phyloP scores from a whole-genome alignment of 2,329 filamentous ascomycete genomes.

The Penicillium psychrosexuale region DNA sequence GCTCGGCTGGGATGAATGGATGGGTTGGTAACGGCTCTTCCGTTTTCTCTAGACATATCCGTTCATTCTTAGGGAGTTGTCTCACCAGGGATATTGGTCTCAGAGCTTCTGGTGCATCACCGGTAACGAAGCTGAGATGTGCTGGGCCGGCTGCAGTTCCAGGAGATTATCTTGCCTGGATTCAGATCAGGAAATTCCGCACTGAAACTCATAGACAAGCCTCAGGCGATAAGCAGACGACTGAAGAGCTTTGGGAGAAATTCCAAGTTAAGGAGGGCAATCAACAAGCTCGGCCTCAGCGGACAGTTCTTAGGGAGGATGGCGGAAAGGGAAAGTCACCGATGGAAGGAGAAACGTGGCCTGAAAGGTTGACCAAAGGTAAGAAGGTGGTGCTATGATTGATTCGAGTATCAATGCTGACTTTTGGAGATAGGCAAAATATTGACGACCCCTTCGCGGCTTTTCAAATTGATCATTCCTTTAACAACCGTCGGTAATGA shows the following conservation, averaged over 20 bases:
- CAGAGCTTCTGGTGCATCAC: background rate
- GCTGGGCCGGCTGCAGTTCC: background rate
- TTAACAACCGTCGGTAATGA: conserved; percentile 62
- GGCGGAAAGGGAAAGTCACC: conserved; percentile 18
- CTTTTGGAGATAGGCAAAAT: conserved; percentile 59
- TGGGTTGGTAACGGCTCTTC: background rate
- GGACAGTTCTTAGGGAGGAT: conserved; percentile 29
- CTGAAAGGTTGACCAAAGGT: conserved; percentile 62
- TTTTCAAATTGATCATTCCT: conserved; percentile 77
- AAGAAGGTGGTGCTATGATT: background rate
- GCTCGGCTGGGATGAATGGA: background rate
- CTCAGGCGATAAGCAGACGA: conserved; percentile 29
- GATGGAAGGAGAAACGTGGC: conserved; percentile 11
- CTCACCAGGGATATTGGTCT: background rate
- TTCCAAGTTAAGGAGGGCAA: conserved; percentile 38
- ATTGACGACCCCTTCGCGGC: conserved; percentile 72
- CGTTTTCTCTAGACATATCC: background rate
- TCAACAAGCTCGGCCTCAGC: conserved; percentile 22
- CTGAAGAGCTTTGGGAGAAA: conserved; percentile 36
- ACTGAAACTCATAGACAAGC: conserved; percentile 17
- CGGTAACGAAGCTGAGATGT: background rate
- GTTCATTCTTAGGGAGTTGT: background rate
- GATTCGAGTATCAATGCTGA: conserved; percentile 1
- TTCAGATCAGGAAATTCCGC: conserved; percentile 14
- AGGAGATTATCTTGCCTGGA: background rate